Conservation (phyloP, 1,139 yeast genomes). For the Debaryomycetaceae sp. region DNA sequence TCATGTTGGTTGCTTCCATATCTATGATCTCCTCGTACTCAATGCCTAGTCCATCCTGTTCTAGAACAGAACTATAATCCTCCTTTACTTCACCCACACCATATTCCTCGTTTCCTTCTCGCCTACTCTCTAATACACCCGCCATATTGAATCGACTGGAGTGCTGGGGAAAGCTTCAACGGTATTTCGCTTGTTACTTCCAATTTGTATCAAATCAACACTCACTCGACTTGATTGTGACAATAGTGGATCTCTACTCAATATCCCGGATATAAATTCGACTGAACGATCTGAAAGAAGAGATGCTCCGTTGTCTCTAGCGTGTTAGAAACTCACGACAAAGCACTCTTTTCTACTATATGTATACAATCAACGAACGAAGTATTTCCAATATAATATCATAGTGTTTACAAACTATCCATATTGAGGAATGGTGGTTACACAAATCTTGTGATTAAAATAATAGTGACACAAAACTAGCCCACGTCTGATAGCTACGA, state of each 20-base stretch:
- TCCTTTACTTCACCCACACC: neutral
- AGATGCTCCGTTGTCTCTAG: too few species aligned
- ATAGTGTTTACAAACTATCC: slow-evolving; percentile 15
- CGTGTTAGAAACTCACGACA: neutral
- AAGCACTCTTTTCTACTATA: neutral
- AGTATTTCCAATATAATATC: slow-evolving; percentile 1
- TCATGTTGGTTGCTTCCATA: neutral
- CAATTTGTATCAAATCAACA: neutral
- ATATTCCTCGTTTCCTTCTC: neutral
- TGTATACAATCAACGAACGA: neutral
- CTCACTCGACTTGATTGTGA: neutral
- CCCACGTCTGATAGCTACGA: too few species aligned
- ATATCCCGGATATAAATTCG: neutral
- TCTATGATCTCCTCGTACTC: neutral
- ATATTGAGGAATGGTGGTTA: slow-evolving; percentile 6
- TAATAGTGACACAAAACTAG: neutral
- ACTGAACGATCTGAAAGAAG: too few species aligned
- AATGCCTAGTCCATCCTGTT: neutral
- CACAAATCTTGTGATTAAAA: slow-evolving; percentile 4
- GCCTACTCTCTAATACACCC: neutral
- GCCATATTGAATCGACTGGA: neutral
- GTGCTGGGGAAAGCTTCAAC: neutral
- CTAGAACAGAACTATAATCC: neutral
- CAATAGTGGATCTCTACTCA: neutral
- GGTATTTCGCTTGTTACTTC: neutral